Evolutionary conservation across 441 rosid species (phyloP).

Genomic region (Jatropha podagrica): DNA sequence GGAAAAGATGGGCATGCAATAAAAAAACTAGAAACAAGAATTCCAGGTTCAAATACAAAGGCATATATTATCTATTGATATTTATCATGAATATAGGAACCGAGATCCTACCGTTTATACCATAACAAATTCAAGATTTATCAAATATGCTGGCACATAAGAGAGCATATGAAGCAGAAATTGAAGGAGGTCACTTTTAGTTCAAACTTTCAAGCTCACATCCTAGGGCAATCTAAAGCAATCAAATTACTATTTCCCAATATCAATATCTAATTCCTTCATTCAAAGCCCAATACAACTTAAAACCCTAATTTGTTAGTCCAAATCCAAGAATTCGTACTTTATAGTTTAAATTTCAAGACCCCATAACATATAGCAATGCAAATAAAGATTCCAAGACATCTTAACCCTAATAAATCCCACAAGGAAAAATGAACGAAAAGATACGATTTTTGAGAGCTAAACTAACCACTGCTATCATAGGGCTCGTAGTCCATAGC

Average conservation of each 20-base stretch:
- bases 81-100: neutral
- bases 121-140: neutral
- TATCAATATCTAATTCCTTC: neutral
- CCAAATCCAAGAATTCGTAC: neutral
- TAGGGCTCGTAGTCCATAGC: constrained; percentile 69
- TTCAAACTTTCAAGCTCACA: neutral
- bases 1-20: neutral
- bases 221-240: neutral
- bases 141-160: neutral
- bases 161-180: neutral
- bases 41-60: neutral
- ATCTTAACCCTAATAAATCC: constrained; percentile 3
- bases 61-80: neutral
- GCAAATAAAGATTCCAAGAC: constrained; percentile 11
- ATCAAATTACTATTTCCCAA: neutral
- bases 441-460: constrained; percentile 19
- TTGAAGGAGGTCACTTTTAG: neutral
- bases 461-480: constrained; percentile 72
- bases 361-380: neutral
- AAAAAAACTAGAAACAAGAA: neutral
- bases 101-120: neutral
- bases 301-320: constrained; percentile 1
- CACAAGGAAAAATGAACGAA: constrained; percentile 3
- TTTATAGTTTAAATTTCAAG: neutral
- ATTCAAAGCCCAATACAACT: neutral